phyloP scores from a whole-genome alignment of 2,329 filamentous ascomycete genomes.

The Periglandula ipomoeae region DNA sequence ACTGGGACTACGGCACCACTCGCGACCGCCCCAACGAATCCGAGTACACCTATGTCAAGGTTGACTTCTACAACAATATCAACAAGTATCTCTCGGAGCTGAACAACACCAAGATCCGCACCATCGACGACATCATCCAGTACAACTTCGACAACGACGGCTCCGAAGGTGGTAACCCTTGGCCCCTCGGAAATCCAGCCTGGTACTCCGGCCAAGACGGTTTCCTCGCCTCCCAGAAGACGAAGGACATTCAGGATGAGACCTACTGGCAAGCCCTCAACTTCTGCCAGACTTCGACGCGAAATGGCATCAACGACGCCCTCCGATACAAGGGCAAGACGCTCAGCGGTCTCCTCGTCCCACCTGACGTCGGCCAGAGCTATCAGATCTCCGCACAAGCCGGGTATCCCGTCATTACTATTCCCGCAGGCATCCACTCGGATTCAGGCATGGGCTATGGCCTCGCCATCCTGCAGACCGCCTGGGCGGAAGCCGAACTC shows the following conservation, averaged over 20 bases:
- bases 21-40: conserved; percentile 61
- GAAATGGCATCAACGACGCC: conserved; percentile 62
- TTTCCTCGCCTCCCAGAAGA: conserved; percentile 53
- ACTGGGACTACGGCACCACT: conserved; percentile 59
- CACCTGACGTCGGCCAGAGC: conserved; percentile 57
- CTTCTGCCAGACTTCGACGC: conserved; percentile 50
- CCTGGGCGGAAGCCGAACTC: conserved; percentile 48
- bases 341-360: conserved; percentile 58
- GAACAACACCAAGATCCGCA: conserved; percentile 48
- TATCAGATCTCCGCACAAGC: conserved; percentile 66
- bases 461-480: conserved; percentile 48
- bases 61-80: conserved; percentile 58
- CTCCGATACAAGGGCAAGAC: conserved; percentile 36
- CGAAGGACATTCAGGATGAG: conserved; percentile 51
- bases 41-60: conserved; percentile 64
- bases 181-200: conserved; percentile 45
- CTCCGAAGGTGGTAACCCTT: conserved; percentile 56
- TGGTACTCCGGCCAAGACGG: conserved; percentile 64
- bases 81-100: conserved; percentile 53
- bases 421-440: conserved; percentile 51
- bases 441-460: conserved; percentile 53
- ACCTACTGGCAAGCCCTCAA: conserved; percentile 58
- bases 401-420: conserved; percentile 62
- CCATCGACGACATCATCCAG: conserved; percentile 55
- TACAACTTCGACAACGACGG: conserved; percentile 57